Evolutionary conservation across 495 filamentous ascomycete genomes (phyloP), one percentile per base, ranked within the genome.

Genomic region (Rostrohypoxylon terebratum): DNA sequence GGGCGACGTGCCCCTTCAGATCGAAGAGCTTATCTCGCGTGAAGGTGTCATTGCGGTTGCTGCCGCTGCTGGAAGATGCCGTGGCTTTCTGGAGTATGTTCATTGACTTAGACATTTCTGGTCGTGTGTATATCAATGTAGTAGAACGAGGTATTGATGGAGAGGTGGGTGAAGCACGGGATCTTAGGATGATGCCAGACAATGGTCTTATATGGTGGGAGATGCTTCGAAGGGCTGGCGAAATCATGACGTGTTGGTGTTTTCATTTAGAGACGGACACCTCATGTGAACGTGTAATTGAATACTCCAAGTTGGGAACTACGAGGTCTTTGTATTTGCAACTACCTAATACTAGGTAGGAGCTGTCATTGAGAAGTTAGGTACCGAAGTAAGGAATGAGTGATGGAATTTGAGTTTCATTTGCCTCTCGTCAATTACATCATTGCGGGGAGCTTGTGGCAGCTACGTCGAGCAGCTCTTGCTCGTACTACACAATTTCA

Each of bases 1-100:
- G 83, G 58, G 88, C 89, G 18, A 91, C 88, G 73, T 86, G 86
- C 63, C 84, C 88, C 67, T 88, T 85, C 45, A 90, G 83, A 42
- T 84, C 82, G 78, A 92, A 92, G 42, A 91, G 84, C 50, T 85
- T 84, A 57, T 83, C 77, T 50, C 83, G 82, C 67, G 83, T 80
- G 63, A 90, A 81, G 63, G 86, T 78, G 34, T 80, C 68, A 63
- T 84, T 82, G 57, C 62, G 77, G 63, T 67, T 81, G 59, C 67
- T 80, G 60, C 66, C 80, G 58, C 65, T 80, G 60, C 81, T 83
- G 54, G 83, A 79, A 44, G 84, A 80, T 85, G 86, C 86, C 38
- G 71, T 82, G 73, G 70, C 34, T 31, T 59, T 38, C 42, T 78
- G 76, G 0, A 66, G n/a, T 25, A 60, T 23, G 20, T 59, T 13